These are phyloP conservation scores for Diplodia seriata DNA, from an alignment of 2,329 filamentous ascomycete species.

Conservation along the genomic window DNA sequence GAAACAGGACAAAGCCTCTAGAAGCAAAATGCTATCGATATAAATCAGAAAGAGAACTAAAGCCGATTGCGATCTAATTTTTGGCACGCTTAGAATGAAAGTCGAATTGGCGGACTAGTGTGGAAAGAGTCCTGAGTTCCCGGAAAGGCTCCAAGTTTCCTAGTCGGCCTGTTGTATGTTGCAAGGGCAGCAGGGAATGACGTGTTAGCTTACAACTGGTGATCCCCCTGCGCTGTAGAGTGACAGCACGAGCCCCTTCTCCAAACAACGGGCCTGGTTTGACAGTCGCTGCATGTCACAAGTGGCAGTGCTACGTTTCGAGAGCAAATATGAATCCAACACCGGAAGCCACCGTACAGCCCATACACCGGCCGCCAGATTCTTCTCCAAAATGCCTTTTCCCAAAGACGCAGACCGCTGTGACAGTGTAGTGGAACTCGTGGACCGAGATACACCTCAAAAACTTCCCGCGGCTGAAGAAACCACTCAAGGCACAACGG, in stretches of 20 bases:
- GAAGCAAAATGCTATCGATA: no score
- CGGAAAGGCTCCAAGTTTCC: no score
- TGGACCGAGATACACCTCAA: background rate
- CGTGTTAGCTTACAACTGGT: no score
- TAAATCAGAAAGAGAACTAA: no score
- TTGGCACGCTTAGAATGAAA: no score
- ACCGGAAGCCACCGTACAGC: background rate
- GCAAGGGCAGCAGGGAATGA: no score
- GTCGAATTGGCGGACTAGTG: no score
- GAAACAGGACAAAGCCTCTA: no score
- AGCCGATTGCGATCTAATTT: no score
- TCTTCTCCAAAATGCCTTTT: background rate
- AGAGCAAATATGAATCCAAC: background rate
- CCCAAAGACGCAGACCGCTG: background rate
- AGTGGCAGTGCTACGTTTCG: background rate
- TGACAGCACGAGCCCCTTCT: background rate
- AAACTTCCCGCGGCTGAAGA: background rate
- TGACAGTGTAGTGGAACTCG: background rate
- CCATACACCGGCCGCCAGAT: background rate
- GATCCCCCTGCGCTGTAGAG: background rate
- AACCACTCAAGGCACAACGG: background rate
- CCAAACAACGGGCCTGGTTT: background rate
- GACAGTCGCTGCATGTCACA: background rate
- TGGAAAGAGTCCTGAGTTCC: no score
- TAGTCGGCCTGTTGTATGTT: no score